Percentiles rank a stretch among this genome's conserved stretches.
Evolutionary conservation across 2,329 filamentous ascomycete genomes (phyloP).

Genomic region (Sporothrix mexicana): DNA sequence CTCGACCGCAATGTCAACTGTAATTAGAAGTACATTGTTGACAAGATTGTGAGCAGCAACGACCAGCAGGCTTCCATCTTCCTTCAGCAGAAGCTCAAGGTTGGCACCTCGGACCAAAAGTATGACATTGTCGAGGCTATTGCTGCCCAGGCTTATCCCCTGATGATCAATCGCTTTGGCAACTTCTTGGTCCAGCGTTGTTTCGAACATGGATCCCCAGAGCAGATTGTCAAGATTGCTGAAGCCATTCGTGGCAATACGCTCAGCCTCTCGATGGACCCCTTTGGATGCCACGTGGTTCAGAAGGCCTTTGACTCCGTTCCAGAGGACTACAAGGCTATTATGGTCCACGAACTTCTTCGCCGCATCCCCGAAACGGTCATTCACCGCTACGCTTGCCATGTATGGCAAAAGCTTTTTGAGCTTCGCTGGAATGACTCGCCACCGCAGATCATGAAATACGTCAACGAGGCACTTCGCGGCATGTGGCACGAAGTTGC

Average conservation of each 20-base stretch:
- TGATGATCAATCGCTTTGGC: constrained; percentile 98
- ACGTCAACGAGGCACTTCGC: constrained; percentile 90
- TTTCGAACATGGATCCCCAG: constrained; percentile 95
- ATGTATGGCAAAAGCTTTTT: constrained; percentile 99
- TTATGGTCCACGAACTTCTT: constrained; percentile 98
- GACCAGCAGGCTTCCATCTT: constrained; percentile 99
- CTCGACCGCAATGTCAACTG: constrained; percentile 95
- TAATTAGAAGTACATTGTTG: constrained; percentile 99
- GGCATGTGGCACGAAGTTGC: constrained; percentile 99
- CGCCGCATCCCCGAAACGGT: constrained; percentile 96
- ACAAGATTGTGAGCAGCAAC: constrained; percentile 99
- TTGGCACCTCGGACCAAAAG: constrained; percentile 92
- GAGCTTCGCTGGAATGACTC: constrained; percentile 95
- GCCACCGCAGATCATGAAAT: constrained; percentile 97
- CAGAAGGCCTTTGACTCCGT: constrained; percentile 99
- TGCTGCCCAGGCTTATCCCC: constrained; percentile 87
- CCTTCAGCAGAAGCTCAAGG: constrained; percentile 97
- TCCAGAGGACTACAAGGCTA: constrained; percentile 94
- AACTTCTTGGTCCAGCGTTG: constrained; percentile 98
- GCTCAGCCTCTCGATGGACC: constrained; percentile 94
- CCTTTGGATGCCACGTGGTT: constrained; percentile 96
- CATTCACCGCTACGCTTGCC: constrained; percentile 97
- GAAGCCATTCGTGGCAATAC: constrained; percentile 94
- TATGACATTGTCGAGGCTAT: constrained; percentile 97
- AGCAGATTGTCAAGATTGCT: constrained; percentile 94